These are phyloP conservation scores for Cynanchum wilfordii DNA, from an alignment of 257 asterid species.

Conservation along the genomic window DNA sequence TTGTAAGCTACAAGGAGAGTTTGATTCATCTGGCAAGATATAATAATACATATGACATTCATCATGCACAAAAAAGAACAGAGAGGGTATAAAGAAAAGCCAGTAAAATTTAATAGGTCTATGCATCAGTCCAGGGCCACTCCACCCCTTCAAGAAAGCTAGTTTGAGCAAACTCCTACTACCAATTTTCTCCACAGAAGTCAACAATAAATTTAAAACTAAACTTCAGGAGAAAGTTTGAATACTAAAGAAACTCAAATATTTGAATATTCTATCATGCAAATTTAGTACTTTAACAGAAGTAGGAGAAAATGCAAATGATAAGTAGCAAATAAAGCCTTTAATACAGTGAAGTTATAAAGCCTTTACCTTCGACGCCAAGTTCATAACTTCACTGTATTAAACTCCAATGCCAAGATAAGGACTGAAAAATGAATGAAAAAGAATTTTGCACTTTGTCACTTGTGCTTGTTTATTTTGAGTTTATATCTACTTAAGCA, in stretches of 20 bases:
- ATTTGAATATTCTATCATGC: not conserved
- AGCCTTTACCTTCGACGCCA: not conserved
- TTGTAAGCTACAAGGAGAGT: not conserved
- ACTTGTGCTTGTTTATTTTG: not conserved
- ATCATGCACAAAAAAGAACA: not conserved
- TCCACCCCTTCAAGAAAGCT: not conserved
- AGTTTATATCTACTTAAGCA: not conserved
- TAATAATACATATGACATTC: not conserved
- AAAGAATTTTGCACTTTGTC: not conserved
- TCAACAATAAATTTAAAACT: no score
- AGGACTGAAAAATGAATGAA: not conserved
- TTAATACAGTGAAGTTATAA: not conserved
- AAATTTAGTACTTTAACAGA: not conserved
- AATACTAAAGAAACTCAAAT: not conserved
- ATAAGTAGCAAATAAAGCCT: not conserved
- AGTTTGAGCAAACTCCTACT: not conserved
- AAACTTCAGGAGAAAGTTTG: not conserved
- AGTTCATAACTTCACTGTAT: not conserved
- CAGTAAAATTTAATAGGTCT: not conserved
- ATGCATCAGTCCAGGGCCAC: not conserved
- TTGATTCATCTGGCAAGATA: not conserved
- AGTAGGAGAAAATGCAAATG: not conserved
- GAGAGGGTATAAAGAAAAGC: conserved; percentile 1
- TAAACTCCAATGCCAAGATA: not conserved
- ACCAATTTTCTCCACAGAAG: not conserved